Conservation (phyloP, 2,329 filamentous ascomycete genomes). For the Pyrenochaeta sp. region DNA sequence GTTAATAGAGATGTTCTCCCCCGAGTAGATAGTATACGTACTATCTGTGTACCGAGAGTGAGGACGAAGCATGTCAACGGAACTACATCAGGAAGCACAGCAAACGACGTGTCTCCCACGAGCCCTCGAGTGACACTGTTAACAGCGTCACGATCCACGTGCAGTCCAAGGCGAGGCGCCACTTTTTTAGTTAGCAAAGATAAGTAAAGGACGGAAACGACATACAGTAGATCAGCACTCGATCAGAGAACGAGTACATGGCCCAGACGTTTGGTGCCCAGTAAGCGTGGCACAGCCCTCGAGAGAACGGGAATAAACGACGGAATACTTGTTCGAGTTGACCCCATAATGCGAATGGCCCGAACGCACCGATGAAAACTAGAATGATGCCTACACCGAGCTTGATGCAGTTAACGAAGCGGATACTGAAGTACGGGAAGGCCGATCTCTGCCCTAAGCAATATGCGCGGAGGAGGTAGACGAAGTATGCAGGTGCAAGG, state of each 20-base stretch:
- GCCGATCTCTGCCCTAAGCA: slow-evolving; percentile 82
- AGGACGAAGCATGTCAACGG: slow-evolving; percentile 81
- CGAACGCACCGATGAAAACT: slow-evolving; percentile 84
- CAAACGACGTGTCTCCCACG: slow-evolving; percentile 93
- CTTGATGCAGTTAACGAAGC: slow-evolving; percentile 82
- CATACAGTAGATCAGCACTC: slow-evolving; percentile 81
- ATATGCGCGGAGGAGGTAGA: slow-evolving; percentile 88
- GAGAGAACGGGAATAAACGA: slow-evolving; percentile 90
- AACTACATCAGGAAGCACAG: slow-evolving; percentile 86
- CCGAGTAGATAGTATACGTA: slow-evolving; percentile 48
- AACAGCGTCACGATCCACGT: slow-evolving; percentile 76
- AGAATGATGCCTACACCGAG: slow-evolving; percentile 75
- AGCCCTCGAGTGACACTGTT: slow-evolving; percentile 91
- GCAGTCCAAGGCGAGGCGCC: slow-evolving; percentile 80
- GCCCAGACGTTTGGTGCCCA: slow-evolving; percentile 99
- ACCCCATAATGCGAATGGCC: slow-evolving; percentile 81
- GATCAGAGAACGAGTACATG: slow-evolving; percentile 90
- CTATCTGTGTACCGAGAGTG: slow-evolving; percentile 81
- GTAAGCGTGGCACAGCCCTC: slow-evolving; percentile 95
- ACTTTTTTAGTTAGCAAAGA: slow-evolving; percentile 60
- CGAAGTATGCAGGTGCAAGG: slow-evolving; percentile 93
- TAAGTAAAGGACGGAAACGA: slow-evolving; percentile 10
- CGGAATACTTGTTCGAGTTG: slow-evolving; percentile 86
- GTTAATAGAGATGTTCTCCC: slow-evolving; percentile 16
- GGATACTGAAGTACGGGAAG: slow-evolving; percentile 72